Evolutionary conservation across 192 early-diverging fungal genomes (phyloP).

Genomic region (Backusella circina): DNA sequence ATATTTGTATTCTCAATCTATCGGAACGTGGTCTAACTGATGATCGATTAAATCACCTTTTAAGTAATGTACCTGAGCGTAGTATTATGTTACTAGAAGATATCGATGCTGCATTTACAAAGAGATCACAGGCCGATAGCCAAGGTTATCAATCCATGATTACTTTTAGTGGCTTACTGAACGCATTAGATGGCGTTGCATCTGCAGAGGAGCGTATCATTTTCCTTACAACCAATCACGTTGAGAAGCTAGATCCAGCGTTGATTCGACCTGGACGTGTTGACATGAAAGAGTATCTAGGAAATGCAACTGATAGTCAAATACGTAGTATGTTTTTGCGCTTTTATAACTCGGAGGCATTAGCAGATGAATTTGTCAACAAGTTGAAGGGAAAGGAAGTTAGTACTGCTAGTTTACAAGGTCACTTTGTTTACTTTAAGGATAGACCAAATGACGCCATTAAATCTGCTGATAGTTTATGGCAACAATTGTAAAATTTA

Average conservation of each 20-base stretch:
- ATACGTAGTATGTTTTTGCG: slow-evolving; percentile 73
- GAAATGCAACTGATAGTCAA: slow-evolving; percentile 66
- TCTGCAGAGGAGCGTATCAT: slow-evolving; percentile 86
- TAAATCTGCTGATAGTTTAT: slow-evolving; percentile 29
- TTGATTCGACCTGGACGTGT: slow-evolving; percentile 80
- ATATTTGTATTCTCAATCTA: slow-evolving; percentile 86
- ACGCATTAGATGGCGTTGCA: slow-evolving; percentile 85
- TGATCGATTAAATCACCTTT: slow-evolving; percentile 75
- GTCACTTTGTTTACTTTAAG: slow-evolving; percentile 91
- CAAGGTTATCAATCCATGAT: slow-evolving; percentile 81
- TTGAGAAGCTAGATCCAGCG: slow-evolving; percentile 74
- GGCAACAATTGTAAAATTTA: slow-evolving; percentile 3
- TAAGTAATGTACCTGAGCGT: slow-evolving; percentile 76
- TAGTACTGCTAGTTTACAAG: slow-evolving; percentile 89
- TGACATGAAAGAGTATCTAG: slow-evolving; percentile 72
- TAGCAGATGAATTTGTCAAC: slow-evolving; percentile 73
- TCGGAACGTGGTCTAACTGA: slow-evolving; percentile 81
- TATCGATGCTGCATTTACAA: slow-evolving; percentile 81
- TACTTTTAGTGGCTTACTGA: slow-evolving; percentile 83
- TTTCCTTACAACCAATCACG: slow-evolving; percentile 90
- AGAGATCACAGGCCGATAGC: slow-evolving; percentile 62
- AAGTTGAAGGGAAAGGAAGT: slow-evolving; percentile 48
- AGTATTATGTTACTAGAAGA: slow-evolving; percentile 82
- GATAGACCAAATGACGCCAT: slow-evolving; percentile 71
- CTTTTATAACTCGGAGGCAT: slow-evolving; percentile 60